Base-by-base conservation (phyloP, 2,329 filamentous ascomycete genomes). In the Chaetoscypha palmicola region DNA sequence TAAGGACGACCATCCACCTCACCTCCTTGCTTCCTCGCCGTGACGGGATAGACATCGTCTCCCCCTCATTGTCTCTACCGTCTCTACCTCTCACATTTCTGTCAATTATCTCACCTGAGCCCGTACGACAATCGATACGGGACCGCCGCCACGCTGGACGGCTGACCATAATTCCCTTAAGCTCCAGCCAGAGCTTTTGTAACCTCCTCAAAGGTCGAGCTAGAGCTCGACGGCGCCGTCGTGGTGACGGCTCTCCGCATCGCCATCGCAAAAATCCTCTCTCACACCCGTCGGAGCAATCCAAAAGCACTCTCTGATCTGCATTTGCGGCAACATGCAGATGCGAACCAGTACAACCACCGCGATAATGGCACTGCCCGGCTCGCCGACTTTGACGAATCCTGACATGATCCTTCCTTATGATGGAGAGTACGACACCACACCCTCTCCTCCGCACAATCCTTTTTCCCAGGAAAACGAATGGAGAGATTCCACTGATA, bases 331-430 rank as follows among this genome's bases (percentile, higher is more conserved):
- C 31, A 54, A 41, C 45, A 58, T 58, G 57, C 58, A 55, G 47
- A 41, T 49, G 36, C 58, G 53, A 49, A 55, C 49, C 24, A 48
- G 40, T 40, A 43, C 51, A 32, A 48, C 58, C 16, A 55, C 56
- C 14, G 38, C 51, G 17, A 52, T 49, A 28, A 59, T 59, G 55
- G 45, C 64, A 33, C 72, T 74, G 54, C 64, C 68, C 14, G 79
- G 79, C 10, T 94, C 87, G 47, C 90, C 90, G 36, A 94, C 90
- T 2, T 70, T 96, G 58, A 94, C 88, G 44, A 94, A 95, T 64
- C 88, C 89, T 41, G 90, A 94, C 63, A 90, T 95, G 87, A 94
- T 96, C 58, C 70, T 96, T 41, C 90, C 90, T 48, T 81, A 84
- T 61, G 80, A 41, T 14, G 28, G 82, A 59, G 77, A 79, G 52